Evolutionary conservation across 306 rosid genomes (phyloP).

Genomic region (Prunus armeniaca): DNA sequence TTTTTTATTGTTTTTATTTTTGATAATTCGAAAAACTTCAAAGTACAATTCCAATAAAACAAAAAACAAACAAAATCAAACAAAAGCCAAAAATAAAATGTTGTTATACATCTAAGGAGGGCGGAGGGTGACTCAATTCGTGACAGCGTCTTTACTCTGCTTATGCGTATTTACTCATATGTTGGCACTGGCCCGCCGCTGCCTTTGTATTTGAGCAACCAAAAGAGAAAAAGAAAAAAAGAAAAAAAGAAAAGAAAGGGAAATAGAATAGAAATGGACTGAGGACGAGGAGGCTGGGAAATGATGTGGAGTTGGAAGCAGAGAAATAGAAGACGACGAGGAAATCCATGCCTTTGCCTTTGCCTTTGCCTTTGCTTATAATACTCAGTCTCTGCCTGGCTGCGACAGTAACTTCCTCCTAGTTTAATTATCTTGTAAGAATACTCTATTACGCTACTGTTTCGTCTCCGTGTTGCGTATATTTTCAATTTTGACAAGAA

Average conservation of each 20-base stretch:
- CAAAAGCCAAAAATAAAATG: not conserved
- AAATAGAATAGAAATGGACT: not conserved
- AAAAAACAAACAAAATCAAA: not conserved
- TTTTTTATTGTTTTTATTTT: too few relatives aligned
- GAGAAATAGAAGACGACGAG: not conserved
- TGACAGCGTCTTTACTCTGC: not conserved
- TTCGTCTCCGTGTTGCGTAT: not conserved
- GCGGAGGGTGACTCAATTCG: not conserved
- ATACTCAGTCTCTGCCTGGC: too few relatives aligned
- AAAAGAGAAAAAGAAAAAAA: not conserved
- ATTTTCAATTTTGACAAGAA: not conserved
- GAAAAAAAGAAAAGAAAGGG: too few relatives aligned
- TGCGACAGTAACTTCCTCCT: conserved; percentile 2
- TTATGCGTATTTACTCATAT: not conserved
- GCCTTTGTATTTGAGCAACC: not conserved
- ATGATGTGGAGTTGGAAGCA: not conserved
- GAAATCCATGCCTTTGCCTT: not conserved
- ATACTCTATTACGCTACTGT: conserved; percentile 8
- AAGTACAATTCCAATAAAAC: not conserved
- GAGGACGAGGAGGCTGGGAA: not conserved
- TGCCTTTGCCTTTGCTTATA: not conserved
- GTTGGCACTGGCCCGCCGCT: not conserved
- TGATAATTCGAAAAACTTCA: too few relatives aligned
- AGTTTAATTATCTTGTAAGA: conserved; percentile 7
- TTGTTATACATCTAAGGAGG: too few relatives aligned